Evolutionary conservation across 2,329 filamentous ascomycete genomes (phyloP).

Genomic region (Colletotrichum acutatum): DNA sequence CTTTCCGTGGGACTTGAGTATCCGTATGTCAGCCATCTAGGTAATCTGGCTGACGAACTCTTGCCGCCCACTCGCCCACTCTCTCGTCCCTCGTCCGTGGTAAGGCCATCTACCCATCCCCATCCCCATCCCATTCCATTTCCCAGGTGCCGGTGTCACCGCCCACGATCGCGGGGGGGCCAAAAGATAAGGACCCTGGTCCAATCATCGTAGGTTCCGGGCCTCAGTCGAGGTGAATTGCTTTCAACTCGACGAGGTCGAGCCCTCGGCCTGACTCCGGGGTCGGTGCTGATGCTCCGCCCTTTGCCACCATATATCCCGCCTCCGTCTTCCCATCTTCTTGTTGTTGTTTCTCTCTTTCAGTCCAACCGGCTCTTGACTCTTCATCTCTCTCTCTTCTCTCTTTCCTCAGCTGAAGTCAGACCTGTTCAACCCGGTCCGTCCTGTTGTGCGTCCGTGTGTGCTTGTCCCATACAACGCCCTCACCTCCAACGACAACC

Average conservation of each 20-base stretch:
- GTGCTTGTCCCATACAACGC: not conserved
- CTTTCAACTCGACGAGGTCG: slow-evolving; percentile 14
- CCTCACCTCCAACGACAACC: not conserved
- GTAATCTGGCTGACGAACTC: not conserved
- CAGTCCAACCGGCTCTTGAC: slow-evolving; percentile 23
- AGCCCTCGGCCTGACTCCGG: slow-evolving; percentile 33
- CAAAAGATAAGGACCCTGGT: slow-evolving; percentile 32
- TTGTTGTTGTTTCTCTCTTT: not conserved
- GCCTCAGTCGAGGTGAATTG: slow-evolving; percentile 10
- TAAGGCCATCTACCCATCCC: not conserved
- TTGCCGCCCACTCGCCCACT: slow-evolving; percentile 9
- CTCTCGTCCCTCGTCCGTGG: not conserved
- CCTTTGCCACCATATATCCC: slow-evolving; percentile 33
- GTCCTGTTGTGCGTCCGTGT: not conserved
- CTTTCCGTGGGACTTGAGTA: not conserved
- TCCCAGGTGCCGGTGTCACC: slow-evolving; percentile 30
- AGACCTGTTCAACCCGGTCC: slow-evolving; percentile 29
- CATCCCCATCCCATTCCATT: not conserved
- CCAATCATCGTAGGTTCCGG: not conserved
- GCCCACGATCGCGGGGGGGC: slow-evolving; percentile 32
- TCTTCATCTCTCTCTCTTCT: slow-evolving; percentile 9
- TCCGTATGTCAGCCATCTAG: not conserved
- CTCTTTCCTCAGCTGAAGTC: slow-evolving; percentile 10
- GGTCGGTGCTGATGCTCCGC: slow-evolving; percentile 31
- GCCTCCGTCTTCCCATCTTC: slow-evolving; percentile 19